Evolutionary conservation across 768 basidiomycete genomes (phyloP).

Genomic region (Boletus vinaceobasis): DNA sequence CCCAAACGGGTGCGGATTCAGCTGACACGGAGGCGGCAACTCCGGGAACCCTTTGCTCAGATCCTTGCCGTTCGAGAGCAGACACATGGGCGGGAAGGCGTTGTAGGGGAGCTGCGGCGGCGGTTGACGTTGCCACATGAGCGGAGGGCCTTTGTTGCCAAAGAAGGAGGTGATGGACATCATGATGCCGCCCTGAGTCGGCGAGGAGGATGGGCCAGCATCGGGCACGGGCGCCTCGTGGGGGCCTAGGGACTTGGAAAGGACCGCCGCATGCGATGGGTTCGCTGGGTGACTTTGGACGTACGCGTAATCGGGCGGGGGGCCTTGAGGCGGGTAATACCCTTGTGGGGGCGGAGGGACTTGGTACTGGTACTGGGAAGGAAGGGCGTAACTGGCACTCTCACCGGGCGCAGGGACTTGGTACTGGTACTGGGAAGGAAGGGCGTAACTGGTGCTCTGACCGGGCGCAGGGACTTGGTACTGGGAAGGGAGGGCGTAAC

Average conservation of each 20-base stretch:
- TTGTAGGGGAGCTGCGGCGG: constrained; percentile 13
- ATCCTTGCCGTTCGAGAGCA: constrained; percentile 23
- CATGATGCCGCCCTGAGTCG: constrained; percentile 2
- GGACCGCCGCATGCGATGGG: neutral
- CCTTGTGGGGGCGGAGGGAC: constrained; percentile 2
- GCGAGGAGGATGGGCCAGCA: neutral
- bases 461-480: neutral
- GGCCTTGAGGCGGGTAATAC: constrained; percentile 2
- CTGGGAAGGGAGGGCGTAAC: neutral
- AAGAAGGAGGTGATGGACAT: constrained; percentile 27
- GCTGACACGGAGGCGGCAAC: constrained; percentile 38
- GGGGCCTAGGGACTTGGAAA: neutral
- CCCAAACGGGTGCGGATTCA: constrained; percentile 46
- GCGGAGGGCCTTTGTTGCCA: constrained; percentile 25
- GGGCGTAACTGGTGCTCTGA: neutral
- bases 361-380: neutral
- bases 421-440: neutral
- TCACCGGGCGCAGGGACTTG: neutral
- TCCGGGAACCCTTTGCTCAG: constrained; percentile 44
- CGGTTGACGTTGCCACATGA: constrained; percentile 25
- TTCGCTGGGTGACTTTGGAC: constrained; percentile 2
- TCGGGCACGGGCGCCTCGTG: neutral
- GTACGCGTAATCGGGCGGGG: constrained; percentile 12
- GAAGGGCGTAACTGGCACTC: neutral
- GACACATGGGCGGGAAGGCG: constrained; percentile 29